These are phyloP conservation scores for Aethionema arabicum DNA, from an alignment of 345 rosid species.

Conservation along the genomic window DNA sequence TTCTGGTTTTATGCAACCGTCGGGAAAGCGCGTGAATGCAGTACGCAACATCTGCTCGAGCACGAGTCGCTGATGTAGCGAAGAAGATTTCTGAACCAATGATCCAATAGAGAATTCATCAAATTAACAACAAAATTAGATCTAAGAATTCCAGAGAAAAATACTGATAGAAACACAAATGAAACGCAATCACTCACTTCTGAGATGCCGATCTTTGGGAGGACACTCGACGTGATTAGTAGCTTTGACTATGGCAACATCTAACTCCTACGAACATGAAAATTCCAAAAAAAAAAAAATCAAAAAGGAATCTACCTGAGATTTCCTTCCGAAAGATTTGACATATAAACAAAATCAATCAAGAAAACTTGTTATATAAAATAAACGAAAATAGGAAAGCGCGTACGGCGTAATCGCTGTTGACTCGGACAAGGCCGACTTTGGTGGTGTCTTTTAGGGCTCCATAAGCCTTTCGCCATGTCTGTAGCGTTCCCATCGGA, in stretches of 20 bases:
- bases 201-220: slow-evolving; percentile 91
- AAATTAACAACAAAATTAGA: slow-evolving; percentile 18
- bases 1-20: slow-evolving; percentile 76
- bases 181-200: slow-evolving; percentile 54
- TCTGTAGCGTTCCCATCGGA: slow-evolving; percentile 89
- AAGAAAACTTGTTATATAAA: not conserved
- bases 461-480: slow-evolving; percentile 95
- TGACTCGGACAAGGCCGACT: slow-evolving; percentile 99
- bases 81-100: slow-evolving; percentile 57
- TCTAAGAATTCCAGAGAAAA: slow-evolving; percentile 31
- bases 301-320: slow-evolving; percentile 27
- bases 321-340: not conserved
- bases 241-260: slow-evolving; percentile 95
- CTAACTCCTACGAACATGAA: slow-evolving; percentile 66
- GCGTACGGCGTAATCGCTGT: slow-evolving; percentile 91
- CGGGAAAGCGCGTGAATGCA: slow-evolving; percentile 84
- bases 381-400: not conserved
- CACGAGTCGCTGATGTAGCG: slow-evolving; percentile 73
- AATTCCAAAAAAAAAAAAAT: slow-evolving; percentile 5
- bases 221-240: slow-evolving; percentile 98
- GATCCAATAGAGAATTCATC: not conserved
- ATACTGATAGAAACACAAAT: not conserved
- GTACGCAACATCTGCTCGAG: slow-evolving; percentile 91
- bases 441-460: slow-evolving; percentile 96
- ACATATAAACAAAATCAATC: not conserved